Evolutionary conservation across 257 asterid species (phyloP), one percentile per base, ranked within the genome.

Genomic region (Phtheirospermum japonicum): DNA sequence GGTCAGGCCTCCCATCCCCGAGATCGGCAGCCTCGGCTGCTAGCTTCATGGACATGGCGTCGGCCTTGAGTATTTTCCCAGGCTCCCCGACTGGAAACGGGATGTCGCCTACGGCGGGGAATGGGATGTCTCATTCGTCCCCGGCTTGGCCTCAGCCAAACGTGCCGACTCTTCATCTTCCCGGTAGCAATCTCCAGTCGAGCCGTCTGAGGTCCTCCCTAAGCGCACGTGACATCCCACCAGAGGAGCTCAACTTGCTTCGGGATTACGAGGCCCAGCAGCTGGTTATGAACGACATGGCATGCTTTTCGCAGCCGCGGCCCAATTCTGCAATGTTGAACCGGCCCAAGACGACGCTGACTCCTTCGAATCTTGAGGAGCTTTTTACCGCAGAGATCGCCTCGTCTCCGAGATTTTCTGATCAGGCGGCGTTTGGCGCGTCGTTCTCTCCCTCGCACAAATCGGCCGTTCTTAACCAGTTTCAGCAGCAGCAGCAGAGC

Each of bases 311-410:
- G 2, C 84, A 78, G 73, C 23, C 78, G 11, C 81, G 70, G 11
- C 73, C 82, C 67, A 77, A 60, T 73, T 69, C 89, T 55, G 76
- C 68, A 8, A 54, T 80, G 66, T 52, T 81, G 78, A 50, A 73
- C 23, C 69, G 81, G 63, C 65, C 83, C 2, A 80, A 79, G 65
- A 19, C 68, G 2, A 72, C 82, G 4, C 80, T 85, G 9, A 76
- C 89, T 42, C 94, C 95, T 57, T 87, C 95, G 2, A 87, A 87
- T 48, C 95, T 87, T 12, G 95, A 87, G 14, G 94, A 87, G 65
- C 81, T 82, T 52, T 87, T 87, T 74, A 77, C 90, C 54, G 80
- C 86, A 0, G 95, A 85, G 81, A 63, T 83, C 8, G 51, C 68
- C 33, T 79, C 83, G 4, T 85, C 95, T 50, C 94, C 95, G 2